Base-by-base conservation (phyloP, 257 asterid species). In the Solanum etuberosum region DNA sequence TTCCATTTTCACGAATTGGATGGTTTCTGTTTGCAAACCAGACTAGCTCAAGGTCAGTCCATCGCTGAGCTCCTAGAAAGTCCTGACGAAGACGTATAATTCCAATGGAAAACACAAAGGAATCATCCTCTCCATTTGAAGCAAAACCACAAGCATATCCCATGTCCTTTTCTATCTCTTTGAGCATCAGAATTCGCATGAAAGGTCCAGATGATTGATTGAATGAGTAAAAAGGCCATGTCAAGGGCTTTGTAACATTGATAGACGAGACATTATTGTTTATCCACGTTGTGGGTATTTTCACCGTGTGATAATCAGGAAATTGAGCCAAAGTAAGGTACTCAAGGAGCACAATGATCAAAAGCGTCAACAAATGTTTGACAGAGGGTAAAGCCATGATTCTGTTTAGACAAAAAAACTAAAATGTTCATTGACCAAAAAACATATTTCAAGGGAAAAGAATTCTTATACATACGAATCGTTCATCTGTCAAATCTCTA, bases 21-120 rank as follows among this genome's bases (percentile, higher is more conserved):
- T 76, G 72, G 90, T 92, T 77, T 21, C 92, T 63, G 65, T 91
- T 93, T 81, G 95, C 93, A n/a, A 91, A 91, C 95, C 94, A 92
- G 14, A 92, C 92, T n/a, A 92, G 90, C 37, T 89, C 93, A 4
- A 92, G 93, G 87, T 81, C 68, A 81, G 85, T 29, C 85, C 85
- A 81, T 29, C 3, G 12, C 20, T 32, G 43, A 10, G 42, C 18
- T 48, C 70, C 85, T 20, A 4, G 68, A 48, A 0, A 90, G 89
- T 9, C 92, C 93, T 13, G 16, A 5, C 5, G 70, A 20, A 21
- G 91, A 92, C 86, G 92, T 85, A 93, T 90, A n/a, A 90, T 86
- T 76, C 88, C 89, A n/a, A 93, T 15, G 8, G 91, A 93, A 57
- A 93, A 90, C 40, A 92, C 87, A 65, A 89, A 92, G 21, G 86